Evolutionary conservation across 2,329 filamentous ascomycete genomes (phyloP), one percentile per base, ranked within the genome.

Genomic region (Colletotrichum sidae): DNA sequence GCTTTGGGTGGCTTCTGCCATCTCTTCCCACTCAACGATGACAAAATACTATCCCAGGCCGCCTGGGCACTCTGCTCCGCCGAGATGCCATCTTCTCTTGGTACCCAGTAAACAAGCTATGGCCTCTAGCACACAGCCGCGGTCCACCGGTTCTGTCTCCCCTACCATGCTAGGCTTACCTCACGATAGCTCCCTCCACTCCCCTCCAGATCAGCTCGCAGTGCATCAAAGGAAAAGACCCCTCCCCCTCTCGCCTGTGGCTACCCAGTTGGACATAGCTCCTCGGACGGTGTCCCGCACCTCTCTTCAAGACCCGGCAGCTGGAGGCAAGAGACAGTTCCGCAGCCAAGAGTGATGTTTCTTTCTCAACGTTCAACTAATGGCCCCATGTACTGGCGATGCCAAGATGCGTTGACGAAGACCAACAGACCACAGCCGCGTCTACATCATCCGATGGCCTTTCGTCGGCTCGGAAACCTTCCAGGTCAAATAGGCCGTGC

Each of bases 201-300:
- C 46, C 37, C 11, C 15, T 17, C 37, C 13, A 12, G 10, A 33
- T 12, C 45, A 49, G 45, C 25, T 44, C 25, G 13, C 33, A 13
- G 17, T 33, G 38, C 39, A 35, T 51, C 25, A 10, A 17, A 15
- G 15, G 15, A 46, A 2, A 46, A 11, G 15, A 46, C 44, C 44
- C 44, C 44, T 46, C 42, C 42, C 42, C 17, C 34, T 46, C 57
- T 61, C 57, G 62, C 51, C 58, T 65, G 35, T 9, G 39, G 51
- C 39, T 61, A 44, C 57, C 56, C n/a, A 15, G 45, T 65, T 60
- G 34, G 57, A 61, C n/a, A 45, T 65, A 65, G 61, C 50, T 55
- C 61, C 45, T n/a, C 13, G 25, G 41, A 15, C 49, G 33, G 10
- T 49, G 13, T 35, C 10, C 17, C 46, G 46, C 46, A 11, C 10